These are phyloP conservation scores for Saxispiralis lemnorum DNA, from an alignment of 495 filamentous ascomycete genomes.

Conservation along the genomic window DNA sequence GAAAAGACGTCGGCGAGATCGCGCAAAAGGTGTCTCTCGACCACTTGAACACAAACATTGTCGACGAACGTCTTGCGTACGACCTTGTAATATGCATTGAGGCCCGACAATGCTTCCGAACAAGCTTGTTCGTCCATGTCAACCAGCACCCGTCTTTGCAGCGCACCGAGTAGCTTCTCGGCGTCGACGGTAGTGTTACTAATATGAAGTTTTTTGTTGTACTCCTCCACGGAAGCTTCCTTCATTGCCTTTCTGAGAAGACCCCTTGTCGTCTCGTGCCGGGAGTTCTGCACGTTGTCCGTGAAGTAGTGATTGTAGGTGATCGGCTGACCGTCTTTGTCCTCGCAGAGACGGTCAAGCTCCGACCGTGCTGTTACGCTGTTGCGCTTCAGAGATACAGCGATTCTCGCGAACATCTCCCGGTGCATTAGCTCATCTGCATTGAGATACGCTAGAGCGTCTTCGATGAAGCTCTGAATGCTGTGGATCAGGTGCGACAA, in stretches of 20 bases:
- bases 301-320: slow-evolving; percentile 17
- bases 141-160: neutral
- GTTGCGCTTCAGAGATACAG: slow-evolving; percentile 3
- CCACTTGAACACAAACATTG: slow-evolving; percentile 10
- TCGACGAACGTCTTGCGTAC: slow-evolving; percentile 13
- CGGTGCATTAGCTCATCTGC: neutral
- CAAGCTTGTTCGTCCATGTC: slow-evolving; percentile 12
- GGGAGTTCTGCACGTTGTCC: slow-evolving; percentile 10
- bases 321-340: slow-evolving; percentile 10
- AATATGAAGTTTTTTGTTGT: neutral
- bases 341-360: slow-evolving; percentile 2
- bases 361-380: slow-evolving; percentile 1
- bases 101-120: neutral
- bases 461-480: slow-evolving; percentile 12
- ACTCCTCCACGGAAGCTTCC: neutral
- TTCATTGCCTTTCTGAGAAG: neutral
- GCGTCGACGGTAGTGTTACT: neutral
- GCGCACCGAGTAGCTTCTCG: slow-evolving; percentile 1
- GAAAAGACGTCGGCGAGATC: slow-evolving; percentile 4
- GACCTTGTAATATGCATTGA: slow-evolving; percentile 16
- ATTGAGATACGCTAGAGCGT: neutral
- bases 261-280: neutral
- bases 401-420: slow-evolving; percentile 2
- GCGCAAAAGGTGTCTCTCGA: slow-evolving; percentile 9
- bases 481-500: slow-evolving; percentile 10